A percentile compares a stretch with the other conserved stretches of the same genome.
Conservation (phyloP, 176 grass and related monocot genomes). For the Rhipidocladum racemiflorum region DNA sequence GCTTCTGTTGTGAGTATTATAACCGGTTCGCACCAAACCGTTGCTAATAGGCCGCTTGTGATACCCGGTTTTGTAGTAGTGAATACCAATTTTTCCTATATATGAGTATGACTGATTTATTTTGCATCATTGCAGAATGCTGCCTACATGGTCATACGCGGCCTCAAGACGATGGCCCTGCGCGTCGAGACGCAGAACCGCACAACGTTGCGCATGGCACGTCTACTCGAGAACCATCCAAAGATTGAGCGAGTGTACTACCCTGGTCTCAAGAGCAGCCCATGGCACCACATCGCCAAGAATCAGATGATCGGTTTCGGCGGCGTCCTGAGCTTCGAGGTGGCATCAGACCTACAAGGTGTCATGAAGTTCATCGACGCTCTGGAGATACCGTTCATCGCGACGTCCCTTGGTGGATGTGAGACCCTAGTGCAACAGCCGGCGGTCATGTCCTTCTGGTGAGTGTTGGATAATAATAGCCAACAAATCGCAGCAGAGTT, state of each 20-base stretch:
- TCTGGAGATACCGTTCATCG: slow-evolving; percentile 51
- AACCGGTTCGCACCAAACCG: no score
- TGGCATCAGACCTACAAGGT: slow-evolving; percentile 21
- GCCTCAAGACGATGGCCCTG: slow-evolving; percentile 57
- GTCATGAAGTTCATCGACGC: slow-evolving; percentile 53
- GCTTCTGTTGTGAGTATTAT: no score
- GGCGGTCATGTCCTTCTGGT: slow-evolving; percentile 65
- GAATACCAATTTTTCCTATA: no score
- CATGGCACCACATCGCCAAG: slow-evolving; percentile 41
- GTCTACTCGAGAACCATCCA: slow-evolving; percentile 44
- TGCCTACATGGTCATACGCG: slow-evolving; percentile 57
- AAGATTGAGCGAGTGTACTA: slow-evolving; percentile 55
- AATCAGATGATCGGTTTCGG: slow-evolving; percentile 45
- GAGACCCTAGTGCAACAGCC: slow-evolving; percentile 64
- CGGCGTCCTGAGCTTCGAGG: slow-evolving; percentile 56
- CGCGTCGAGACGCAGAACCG: slow-evolving; percentile 47
- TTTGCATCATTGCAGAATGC: slow-evolving; percentile 33
- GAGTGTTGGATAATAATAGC: background rate
- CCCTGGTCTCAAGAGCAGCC: slow-evolving; percentile 52
- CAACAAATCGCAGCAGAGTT: background rate
- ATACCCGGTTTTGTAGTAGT: no score
- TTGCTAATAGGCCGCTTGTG: no score
- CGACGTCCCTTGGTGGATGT: slow-evolving; percentile 54
- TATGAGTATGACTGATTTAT: background rate
- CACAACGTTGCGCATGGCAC: slow-evolving; percentile 48